Evolutionary conservation across 2,329 filamentous ascomycete species (phyloP), one percentile per base, ranked within the genome.

Genomic region (Emergomyces pasteurianus): DNA sequence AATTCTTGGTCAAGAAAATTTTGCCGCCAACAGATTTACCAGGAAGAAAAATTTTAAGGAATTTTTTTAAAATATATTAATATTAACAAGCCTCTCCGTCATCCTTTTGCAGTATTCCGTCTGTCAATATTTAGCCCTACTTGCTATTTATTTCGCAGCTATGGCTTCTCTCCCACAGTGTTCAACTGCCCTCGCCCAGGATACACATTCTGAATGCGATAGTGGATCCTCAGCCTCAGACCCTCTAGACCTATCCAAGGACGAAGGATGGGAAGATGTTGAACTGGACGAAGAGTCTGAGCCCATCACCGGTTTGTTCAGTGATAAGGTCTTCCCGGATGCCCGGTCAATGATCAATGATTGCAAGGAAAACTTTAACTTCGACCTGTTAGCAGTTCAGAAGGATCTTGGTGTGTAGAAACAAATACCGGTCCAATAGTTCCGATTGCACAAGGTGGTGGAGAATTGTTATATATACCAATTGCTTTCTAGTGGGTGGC

Each of bases 301-400:
- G 31, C 75, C 81, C 23, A 79, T 90, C 61, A 78, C 87, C 56
- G 89, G 87, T 23, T 78, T 92, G 40, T 82, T 91, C 64, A 86
- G 87, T 66, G 81, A 85, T 61, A 77, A 81, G 63, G 81, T 83
- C 43, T 92, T 90, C 69, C 74, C 82, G 8, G 83, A 86, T 68
- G 81, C 85, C 42, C 72, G 74, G 34, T 78, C 81, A 23, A 89
- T 92, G 86, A 77, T 92, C 53, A 75, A 79, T 42, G 79, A 90
- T 70, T 88, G 85, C 80, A 86, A 83, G 68, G 79, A 85, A 57
- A 83, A 83, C 66, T 79, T 86, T 68, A 74, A 75, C 34, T 88
- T 92, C 67, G 87, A 91, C 72, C 83, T 92, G 62, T 70, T 85
- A 59, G 81, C 78, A 59, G 76, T 83, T 40, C 78, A 84, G 61